Conservation (phyloP, 108 stramenopile genomes). For the Pseudonitzschia delicatissima region DNA sequence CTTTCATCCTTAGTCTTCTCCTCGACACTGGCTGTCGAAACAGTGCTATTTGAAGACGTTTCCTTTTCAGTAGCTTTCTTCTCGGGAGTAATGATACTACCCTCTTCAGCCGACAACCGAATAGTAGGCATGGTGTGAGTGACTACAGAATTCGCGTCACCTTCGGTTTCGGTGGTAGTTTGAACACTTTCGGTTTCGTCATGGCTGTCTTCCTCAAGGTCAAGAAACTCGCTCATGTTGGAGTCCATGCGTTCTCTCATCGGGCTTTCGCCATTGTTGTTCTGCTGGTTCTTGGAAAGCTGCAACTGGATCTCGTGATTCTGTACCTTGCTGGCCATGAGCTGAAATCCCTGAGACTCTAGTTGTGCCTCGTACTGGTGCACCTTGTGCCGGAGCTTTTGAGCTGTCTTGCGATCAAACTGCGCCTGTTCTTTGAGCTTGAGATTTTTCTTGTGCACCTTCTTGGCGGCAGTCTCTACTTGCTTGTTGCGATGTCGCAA, state of each 20-base stretch:
- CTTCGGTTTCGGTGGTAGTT: conserved; percentile 6
- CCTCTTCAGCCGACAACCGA: too few species aligned
- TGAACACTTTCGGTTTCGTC: conserved; percentile 3
- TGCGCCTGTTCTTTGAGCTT: conserved; percentile 31
- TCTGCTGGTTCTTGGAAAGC: neutral
- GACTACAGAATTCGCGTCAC: too few species aligned
- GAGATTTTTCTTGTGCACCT: conserved; percentile 28
- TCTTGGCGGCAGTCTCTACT: conserved; percentile 26
- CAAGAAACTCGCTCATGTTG: conserved; percentile 3
- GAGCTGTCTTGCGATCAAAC: conserved; percentile 4
- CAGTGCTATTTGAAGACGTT: too few species aligned
- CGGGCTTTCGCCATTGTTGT: neutral
- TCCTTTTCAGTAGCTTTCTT: too few species aligned
- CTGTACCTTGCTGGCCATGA: conserved; percentile 9
- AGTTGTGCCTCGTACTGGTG: conserved; percentile 8
- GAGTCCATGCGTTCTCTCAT: neutral
- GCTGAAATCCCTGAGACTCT: conserved; percentile 13
- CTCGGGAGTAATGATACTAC: too few species aligned
- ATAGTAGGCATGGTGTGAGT: too few species aligned
- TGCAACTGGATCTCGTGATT: conserved; percentile 10
- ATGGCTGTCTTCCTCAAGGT: too few species aligned
- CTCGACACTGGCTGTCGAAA: too few species aligned
- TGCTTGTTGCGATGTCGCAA: conserved; percentile 13
- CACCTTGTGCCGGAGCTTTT: conserved; percentile 3
- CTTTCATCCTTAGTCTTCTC: too few species aligned